Base-by-base conservation (phyloP, 2,329 filamentous ascomycete species). In the Verticillium nubilum region DNA sequence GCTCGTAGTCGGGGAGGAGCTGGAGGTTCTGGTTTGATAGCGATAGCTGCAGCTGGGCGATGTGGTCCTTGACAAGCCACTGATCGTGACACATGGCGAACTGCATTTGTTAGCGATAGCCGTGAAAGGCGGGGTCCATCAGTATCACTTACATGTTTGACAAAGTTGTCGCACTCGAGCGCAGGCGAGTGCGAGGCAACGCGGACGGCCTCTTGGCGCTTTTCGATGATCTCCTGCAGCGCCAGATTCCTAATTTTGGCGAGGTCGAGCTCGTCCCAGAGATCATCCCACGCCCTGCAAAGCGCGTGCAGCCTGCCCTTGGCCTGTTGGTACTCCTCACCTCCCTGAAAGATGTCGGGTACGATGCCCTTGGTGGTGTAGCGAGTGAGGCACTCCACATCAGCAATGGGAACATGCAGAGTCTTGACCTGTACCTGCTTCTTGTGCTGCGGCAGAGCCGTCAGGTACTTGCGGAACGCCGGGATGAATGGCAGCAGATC, bases 1-100 rank as follows among this genome's bases (percentile, higher is more conserved):
- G 95, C 70, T 98, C 91, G 70, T 99, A 99, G 74, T 99, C 95
- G 0, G 95, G 95, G 10, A 99, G 84, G 4, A 99, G 84, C 70
- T 97, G 93, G 2, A 99, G 85, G 70, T 98, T 98, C 72, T 98
- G 94, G 72, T 98, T 92, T 1, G 95, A 97, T 76, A 98, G 92
- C 28, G 94, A 82, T 69, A 92, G 89, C 62, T 93, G 91, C 61
- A 99, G 81, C 62, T 93, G 87, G 15, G 87, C 85, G 67, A 99
- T 97, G 67, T 96, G 93, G 72, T 97, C 92, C 72, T 95, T 91
- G 72, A 99, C 92, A 54, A 96, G 83, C 92, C 94, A 98, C 74
- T 97, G 91, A 70, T 97, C 92, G 69, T 99, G 92, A 69, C 93
- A 91, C 90, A 97, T 96, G 63, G 92, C 90, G 71, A 95, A 97